A percentile compares a stretch with the other conserved stretches of the same genome.
Conservation (phyloP, 129 eudicot genomes). For the Helianthus annuus region HanXRQr2.0-SUNRISE NC_035445.2:81815041-81815540, state of each 20-base stretch:
- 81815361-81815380: neutral
- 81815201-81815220: conserved; percentile 98
- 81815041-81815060: no score
- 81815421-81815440: conserved; percentile 73
- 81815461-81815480: conserved; percentile 22
- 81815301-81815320: conserved; percentile 85
- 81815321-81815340: conserved; percentile 73
- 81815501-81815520: conserved; percentile 44
- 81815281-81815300: conserved; percentile 92
- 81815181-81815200: conserved; percentile 79
- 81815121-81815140: neutral
- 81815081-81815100: no score
- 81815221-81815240: conserved; percentile 80
- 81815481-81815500: conserved; percentile 22
- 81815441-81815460: conserved; percentile 15
- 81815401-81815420: conserved; percentile 37
- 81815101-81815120: conserved; percentile 11
- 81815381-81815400: neutral
- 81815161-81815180: neutral
- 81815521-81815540: conserved; percentile 45
- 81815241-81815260: conserved; percentile 98
- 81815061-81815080: no score
- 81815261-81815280: conserved; percentile 99
- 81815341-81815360: conserved; percentile 56
- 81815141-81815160: no score